These are phyloP conservation scores for Moniliella sp. DNA, from an alignment of 1,284 basidiomycete genomes.

Conservation along the genomic window DNA sequence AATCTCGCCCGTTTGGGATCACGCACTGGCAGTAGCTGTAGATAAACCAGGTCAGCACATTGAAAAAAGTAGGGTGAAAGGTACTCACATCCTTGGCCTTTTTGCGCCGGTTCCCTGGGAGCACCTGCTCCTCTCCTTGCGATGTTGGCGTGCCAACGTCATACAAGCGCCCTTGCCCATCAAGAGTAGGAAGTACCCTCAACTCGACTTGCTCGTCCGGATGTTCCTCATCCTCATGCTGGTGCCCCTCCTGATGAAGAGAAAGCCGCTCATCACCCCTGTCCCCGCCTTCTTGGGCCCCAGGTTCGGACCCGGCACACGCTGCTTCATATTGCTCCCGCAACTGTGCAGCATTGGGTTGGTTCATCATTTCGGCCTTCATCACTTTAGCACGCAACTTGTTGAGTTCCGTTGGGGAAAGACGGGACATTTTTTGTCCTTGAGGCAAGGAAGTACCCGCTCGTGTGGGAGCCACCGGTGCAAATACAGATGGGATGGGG, in stretches of 20 bases:
- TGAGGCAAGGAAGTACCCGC: too few species aligned
- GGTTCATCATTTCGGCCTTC: constrained; percentile 61
- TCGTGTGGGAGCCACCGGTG: not conserved
- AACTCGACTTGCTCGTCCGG: constrained; percentile 38
- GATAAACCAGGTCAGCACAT: not conserved
- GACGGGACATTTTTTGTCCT: too few species aligned
- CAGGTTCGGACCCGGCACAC: constrained; percentile 31
- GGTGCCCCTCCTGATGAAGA: not conserved
- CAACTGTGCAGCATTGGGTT: constrained; percentile 49
- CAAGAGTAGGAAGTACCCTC: constrained; percentile 70
- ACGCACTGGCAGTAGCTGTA: too few species aligned
- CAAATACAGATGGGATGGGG: not conserved
- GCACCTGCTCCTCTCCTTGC: constrained; percentile 32
- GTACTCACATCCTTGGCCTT: constrained; percentile 51
- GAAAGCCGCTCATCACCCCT: not conserved
- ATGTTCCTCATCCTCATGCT: constrained; percentile 1
- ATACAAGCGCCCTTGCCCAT: constrained; percentile 64
- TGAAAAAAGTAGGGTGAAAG: constrained; percentile 2
- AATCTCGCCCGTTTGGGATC: constrained; percentile 46
- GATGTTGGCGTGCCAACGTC: constrained; percentile 47
- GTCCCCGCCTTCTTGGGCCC: not conserved
- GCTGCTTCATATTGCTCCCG: constrained; percentile 61
- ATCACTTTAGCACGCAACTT: constrained; percentile 77
- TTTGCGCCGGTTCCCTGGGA: constrained; percentile 46
- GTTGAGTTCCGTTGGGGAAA: constrained; percentile 49